A percentile compares a stretch with the other conserved stretches of the same genome.
phyloP scores from a whole-genome alignment of 108 stramenopile species.

The Nitzschia sp. region DNA sequence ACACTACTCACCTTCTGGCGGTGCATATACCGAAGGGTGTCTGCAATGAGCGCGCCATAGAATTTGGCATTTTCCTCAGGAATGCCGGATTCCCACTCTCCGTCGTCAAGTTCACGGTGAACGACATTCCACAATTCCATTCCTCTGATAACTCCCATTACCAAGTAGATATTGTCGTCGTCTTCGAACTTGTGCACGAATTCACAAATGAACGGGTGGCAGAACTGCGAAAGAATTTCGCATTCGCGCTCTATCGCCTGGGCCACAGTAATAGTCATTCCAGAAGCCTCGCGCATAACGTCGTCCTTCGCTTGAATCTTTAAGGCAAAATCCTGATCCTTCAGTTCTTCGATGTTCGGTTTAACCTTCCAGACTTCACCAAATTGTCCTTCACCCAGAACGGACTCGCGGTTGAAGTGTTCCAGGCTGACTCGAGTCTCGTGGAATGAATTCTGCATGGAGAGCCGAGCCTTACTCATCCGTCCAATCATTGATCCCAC shows the following conservation, averaged over 20 bases:
- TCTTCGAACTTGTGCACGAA: conserved; percentile 83
- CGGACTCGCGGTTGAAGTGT: conserved; percentile 44
- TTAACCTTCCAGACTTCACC: conserved; percentile 50
- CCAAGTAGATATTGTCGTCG: conserved; percentile 53
- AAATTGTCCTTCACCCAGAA: conserved; percentile 53
- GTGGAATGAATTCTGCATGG: not conserved
- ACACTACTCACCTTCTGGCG: conserved; percentile 71
- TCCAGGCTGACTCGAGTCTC: conserved; percentile 12
- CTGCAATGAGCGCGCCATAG: conserved; percentile 24
- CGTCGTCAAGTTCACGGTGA: conserved; percentile 43
- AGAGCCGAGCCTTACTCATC: not conserved
- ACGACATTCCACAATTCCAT: conserved; percentile 81
- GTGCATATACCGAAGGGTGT: conserved; percentile 90
- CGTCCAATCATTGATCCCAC: not conserved
- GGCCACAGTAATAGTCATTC: conserved; percentile 60
- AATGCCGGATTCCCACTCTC: conserved; percentile 58
- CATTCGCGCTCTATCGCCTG: conserved; percentile 70
- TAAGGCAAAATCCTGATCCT: conserved; percentile 70
- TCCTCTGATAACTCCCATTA: conserved; percentile 63
- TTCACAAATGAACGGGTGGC: conserved; percentile 90
- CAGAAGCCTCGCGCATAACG: conserved; percentile 53
- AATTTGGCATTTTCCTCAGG: conserved; percentile 37
- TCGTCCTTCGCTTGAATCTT: conserved; percentile 82
- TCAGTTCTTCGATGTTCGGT: conserved; percentile 3
- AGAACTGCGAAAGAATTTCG: conserved; percentile 75